These are phyloP conservation scores for Pulveroboletus sp. DNA, from an alignment of 768 basidiomycete species.

Conservation along the genomic window DNA sequence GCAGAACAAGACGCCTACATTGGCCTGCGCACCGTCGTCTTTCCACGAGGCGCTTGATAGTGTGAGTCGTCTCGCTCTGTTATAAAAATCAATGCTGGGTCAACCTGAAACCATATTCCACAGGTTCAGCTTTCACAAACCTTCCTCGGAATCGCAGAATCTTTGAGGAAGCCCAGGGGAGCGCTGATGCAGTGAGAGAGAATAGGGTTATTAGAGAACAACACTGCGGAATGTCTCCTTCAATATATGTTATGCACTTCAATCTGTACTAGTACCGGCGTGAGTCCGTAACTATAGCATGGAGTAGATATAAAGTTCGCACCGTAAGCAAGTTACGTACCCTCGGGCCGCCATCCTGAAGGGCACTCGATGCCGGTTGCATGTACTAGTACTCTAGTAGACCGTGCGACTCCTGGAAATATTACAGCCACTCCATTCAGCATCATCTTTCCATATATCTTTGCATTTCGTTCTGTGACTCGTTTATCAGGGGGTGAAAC, in stretches of 20 bases:
- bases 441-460: no score
- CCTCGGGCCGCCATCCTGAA: no score
- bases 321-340: no score
- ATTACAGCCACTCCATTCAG: no score
- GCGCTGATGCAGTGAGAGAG: constrained; percentile 36
- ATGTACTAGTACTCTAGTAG: no score
- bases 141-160: constrained; percentile 56
- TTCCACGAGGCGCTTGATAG: constrained; percentile 51
- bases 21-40: constrained; percentile 37
- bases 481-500: no score
- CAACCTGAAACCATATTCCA: not conserved
- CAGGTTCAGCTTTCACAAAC: constrained; percentile 52
- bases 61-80: constrained; percentile 26
- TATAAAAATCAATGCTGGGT: not conserved
- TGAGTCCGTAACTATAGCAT: no score
- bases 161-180: constrained; percentile 51
- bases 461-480: no score
- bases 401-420: no score
- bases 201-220: not conserved
- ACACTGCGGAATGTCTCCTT: not conserved
- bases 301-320: no score
- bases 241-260: not conserved
- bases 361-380: no score
- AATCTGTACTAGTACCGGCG: no score
- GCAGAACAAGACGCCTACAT: constrained; percentile 33